phyloP scores from a whole-genome alignment of 257 asterid species.

The Datura wrightii region DNA sequence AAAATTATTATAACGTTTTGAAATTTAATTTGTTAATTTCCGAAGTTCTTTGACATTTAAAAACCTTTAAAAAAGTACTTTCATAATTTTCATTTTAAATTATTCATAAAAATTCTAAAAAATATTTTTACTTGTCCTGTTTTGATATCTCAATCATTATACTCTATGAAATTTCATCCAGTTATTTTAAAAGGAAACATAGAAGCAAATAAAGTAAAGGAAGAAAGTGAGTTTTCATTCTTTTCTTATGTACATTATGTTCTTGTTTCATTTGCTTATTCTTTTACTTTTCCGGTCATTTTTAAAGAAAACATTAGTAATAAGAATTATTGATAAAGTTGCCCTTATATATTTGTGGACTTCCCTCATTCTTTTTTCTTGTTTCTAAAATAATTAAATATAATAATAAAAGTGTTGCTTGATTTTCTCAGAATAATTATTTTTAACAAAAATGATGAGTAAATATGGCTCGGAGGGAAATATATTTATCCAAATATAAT shows the following conservation, averaged over 20 bases:
- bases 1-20: no score
- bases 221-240: slow-evolving; percentile 12
- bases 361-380: background rate
- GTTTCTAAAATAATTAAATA: background rate
- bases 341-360: background rate
- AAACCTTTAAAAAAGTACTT: no score
- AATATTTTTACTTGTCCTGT: no score
- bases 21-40: no score
- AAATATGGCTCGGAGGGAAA: background rate
- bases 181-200: no score
- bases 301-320: background rate
- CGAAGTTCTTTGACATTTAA: no score
- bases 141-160: no score
- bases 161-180: no score
- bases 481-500: background rate
- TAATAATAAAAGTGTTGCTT: background rate
- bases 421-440: background rate
- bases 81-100: no score
- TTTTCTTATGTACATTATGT: background rate
- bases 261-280: slow-evolving; percentile 11
- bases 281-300: background rate
- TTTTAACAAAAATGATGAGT: background rate
- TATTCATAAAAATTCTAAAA: no score
- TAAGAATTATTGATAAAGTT: background rate
- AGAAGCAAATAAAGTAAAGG: slow-evolving; percentile 5